Conservation (phyloP, 1,284 basidiomycete genomes). For the Leccinum fuscescens region DNA sequence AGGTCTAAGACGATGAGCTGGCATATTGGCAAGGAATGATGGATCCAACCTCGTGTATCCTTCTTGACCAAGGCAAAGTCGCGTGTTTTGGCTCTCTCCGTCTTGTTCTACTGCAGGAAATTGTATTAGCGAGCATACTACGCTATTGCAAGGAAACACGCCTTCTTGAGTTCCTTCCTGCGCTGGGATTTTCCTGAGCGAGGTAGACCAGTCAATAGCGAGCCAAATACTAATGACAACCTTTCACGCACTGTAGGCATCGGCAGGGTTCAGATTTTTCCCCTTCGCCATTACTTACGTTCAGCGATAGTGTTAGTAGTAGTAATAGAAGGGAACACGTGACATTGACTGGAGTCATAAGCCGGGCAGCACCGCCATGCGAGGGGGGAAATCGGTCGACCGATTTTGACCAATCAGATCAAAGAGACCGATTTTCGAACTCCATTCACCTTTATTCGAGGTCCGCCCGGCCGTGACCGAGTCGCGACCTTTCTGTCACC, state of each 20-base stretch:
- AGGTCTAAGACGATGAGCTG: conserved; percentile 46
- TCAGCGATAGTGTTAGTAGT: background rate
- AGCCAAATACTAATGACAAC: background rate
- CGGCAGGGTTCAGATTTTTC: conserved; percentile 81
- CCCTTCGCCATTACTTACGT: conserved; percentile 68
- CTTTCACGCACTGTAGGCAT: conserved; percentile 64
- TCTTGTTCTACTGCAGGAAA: conserved; percentile 78
- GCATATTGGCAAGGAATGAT: conserved; percentile 3
- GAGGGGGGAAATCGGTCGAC: too few species aligned
- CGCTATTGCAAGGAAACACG: conserved; percentile 29
- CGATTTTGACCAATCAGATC: too few species aligned
- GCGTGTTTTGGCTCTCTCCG: conserved; percentile 71
- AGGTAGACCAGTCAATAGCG: background rate
- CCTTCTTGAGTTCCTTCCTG: conserved; percentile 91
- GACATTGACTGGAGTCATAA: conserved; percentile 28
- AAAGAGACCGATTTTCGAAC: too few species aligned
- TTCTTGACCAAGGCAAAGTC: conserved; percentile 86
- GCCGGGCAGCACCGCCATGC: background rate
- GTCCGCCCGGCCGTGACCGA: too few species aligned
- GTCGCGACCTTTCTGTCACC: too few species aligned
- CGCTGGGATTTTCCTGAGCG: conserved; percentile 76
- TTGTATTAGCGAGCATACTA: conserved; percentile 8
- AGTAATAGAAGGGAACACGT: conserved; percentile 18
- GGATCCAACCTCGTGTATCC: conserved; percentile 67
- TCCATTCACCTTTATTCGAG: too few species aligned